Base-by-base conservation (phyloP, 139 green algal genomes). In the Desmodesmus armatus region DNA sequence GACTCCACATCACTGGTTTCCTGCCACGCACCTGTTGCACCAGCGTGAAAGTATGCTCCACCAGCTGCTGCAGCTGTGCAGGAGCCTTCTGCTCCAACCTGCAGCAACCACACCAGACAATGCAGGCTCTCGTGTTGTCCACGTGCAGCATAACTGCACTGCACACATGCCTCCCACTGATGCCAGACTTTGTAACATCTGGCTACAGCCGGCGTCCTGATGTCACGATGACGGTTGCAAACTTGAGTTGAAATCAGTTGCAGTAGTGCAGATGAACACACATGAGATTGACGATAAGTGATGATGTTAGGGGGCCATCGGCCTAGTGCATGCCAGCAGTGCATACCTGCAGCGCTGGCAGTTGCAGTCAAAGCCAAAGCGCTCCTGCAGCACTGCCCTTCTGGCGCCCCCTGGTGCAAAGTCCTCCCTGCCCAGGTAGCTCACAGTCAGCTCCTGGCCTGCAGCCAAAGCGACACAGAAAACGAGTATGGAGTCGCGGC, bases 321-420 rank as follows among this genome's bases (percentile, higher is more conserved):
- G n/a, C n/a, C n/a, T n/a, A n/a, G n/a, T n/a, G n/a, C n/a, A n/a
- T n/a, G n/a, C n/a, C n/a, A n/a, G n/a, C n/a, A n/a, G n/a, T n/a
- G n/a, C 6, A 31, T 19, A 62, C n/a, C n/a, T n/a, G n/a, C 89
- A 93, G n/a, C 87, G 77, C 0, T 55, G 53, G 82, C 89, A 93
- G 58, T 17, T 82, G 82, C 89, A 93, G 3, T 5, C 21, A 65
- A 93, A 93, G 29, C 87, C 89, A 79, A 86, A 93, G 25, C 89
- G 75, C 25, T 87, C 77, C 44, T 78, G 49, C 78, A 93, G 78
- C 6, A 81, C 78, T 19, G 71, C n/a, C 47, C 78, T 71, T 11
- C 80, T 71, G 2, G 44, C 80, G 5, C 7, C 39, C 0, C 44
- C 55, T 35, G 89, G 89, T 27, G 89, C 66, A 40, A 90, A 84